Evolutionary conservation across 306 rosid species (phyloP), one percentile per base, ranked within the genome.

Genomic region (Citrullus amarus): DNA sequence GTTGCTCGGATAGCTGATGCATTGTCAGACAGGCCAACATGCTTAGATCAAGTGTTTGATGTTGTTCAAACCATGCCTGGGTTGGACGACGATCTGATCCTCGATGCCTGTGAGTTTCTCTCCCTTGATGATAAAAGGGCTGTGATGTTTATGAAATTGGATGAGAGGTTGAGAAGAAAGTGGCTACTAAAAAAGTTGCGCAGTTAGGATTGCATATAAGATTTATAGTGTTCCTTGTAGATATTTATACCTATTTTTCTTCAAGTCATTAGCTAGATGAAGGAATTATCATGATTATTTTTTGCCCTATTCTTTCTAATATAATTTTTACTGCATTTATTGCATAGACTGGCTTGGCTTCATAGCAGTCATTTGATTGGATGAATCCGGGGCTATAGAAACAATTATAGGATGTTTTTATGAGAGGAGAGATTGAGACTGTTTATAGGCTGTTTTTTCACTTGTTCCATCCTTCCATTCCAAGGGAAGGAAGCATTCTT

Each of bases 11-110:
- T 88, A 79, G 89, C 88, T 0, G 85, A 88, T 84, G 88, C 88
- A 73, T 84, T 88, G 81, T 75, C 80, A 43, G 86, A 84, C 55
- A 82, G 76, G 79, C 63, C 79, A 18, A 4, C 44, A 16, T 84
- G 84, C 81, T 78, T 86, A 78, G 88, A 88, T 69, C 84, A 88
- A 75, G 89, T 86, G 62, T 85, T 88, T 71, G 87, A 84, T 34
- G 78, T 81, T 78, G 87, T 88, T 73, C 89, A 86, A 36, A 82
- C 77, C 67, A 84, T 84, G 79, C 83, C 82, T 13, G 89, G 65
- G 76, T 88, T 88, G 79, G 91, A 88, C 41, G 88, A 88, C 17
- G 88, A 88, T 84, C 88, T 88, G 36, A 84, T 88, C 75, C 83
- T 88, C 25, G 88, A 88, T 59, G 87, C 89, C 46, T 86, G 91